Evolutionary conservation across 225 moss, liverwort and hornwort species (phyloP).

Genomic region (Bryoerythrophyllum caledonicum): DNA sequence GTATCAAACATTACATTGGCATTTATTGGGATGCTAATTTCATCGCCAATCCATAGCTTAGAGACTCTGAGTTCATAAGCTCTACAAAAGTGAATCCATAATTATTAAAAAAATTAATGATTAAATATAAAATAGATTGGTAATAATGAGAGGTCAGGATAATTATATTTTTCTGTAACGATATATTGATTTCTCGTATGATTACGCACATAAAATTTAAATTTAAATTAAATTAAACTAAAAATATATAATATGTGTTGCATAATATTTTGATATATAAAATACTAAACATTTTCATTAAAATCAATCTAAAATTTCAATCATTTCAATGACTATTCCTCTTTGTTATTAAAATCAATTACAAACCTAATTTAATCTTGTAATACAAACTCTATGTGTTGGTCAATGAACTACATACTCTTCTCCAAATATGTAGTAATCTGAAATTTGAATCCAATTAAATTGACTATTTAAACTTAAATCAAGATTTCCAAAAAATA

Average conservation of each 20-base stretch:
- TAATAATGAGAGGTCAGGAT: no score
- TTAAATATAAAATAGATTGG: no score
- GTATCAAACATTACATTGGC: conserved; percentile 36
- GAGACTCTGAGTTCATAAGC: conserved; percentile 26
- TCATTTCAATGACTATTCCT: background rate
- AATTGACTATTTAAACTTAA: background rate
- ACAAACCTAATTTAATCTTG: conserved; percentile 18
- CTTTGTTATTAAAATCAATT: no score
- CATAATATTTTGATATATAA: no score
- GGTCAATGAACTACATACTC: conserved; percentile 28
- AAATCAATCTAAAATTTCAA: background rate
- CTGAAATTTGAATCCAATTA: conserved; percentile 10
- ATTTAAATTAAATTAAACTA: no score
- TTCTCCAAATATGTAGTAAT: conserved; percentile 29
- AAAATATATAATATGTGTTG: no score
- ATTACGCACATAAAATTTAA: no score
- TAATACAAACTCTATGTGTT: conserved; percentile 8
- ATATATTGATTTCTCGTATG: no score
- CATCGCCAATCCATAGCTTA: conserved; percentile 22
- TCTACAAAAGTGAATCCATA: background rate
- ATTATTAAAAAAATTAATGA: no score
- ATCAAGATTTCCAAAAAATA: conserved; percentile 30
- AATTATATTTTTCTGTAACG: no score
- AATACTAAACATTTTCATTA: background rate
- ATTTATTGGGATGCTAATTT: conserved; percentile 22